phyloP scores from a whole-genome alignment of 805 yeast species.

The Saccharomyces jurei region DNA sequence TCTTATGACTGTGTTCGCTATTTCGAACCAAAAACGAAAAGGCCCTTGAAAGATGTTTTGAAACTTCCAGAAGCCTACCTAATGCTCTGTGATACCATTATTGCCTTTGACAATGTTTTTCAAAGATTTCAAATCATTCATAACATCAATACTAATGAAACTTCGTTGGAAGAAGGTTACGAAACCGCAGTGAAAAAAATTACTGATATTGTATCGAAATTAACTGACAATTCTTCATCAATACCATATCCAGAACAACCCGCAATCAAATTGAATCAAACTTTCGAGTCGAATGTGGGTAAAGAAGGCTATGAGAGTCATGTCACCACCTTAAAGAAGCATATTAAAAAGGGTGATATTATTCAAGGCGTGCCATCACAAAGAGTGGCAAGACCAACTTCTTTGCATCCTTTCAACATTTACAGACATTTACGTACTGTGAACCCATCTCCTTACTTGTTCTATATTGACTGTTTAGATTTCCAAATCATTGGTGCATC shows the following conservation, averaged over 20 bases:
- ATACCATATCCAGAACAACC: slow-evolving; percentile 67
- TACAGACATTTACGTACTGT: slow-evolving; percentile 91
- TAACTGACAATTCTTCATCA: slow-evolving; percentile 38
- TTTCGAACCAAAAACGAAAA: slow-evolving; percentile 85
- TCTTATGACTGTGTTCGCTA: slow-evolving; percentile 95
- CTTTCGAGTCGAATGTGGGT: slow-evolving; percentile 83
- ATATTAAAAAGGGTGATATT: slow-evolving; percentile 84
- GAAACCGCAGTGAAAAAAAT: slow-evolving; percentile 51
- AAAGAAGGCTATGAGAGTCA: slow-evolving; percentile 86
- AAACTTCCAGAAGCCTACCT: slow-evolving; percentile 84
- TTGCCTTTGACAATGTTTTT: slow-evolving; percentile 90
- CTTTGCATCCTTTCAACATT: slow-evolving; percentile 91
- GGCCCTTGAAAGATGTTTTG: slow-evolving; percentile 67
- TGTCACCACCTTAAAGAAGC: slow-evolving; percentile 66
- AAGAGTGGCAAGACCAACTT: slow-evolving; percentile 90
- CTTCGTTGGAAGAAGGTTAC: slow-evolving; percentile 37
- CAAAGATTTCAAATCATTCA: slow-evolving; percentile 87
- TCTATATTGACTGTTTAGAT: slow-evolving; percentile 83
- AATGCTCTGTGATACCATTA: slow-evolving; percentile 83
- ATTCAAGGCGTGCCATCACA: slow-evolving; percentile 98
- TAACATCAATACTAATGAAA: slow-evolving; percentile 48
- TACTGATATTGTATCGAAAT: slow-evolving; percentile 40
- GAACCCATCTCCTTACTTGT: slow-evolving; percentile 95
- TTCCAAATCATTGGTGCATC: slow-evolving; percentile 97
- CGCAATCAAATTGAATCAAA: slow-evolving; percentile 57